A percentile compares a stretch with the other conserved stretches of the same genome.
phyloP scores from a whole-genome alignment of 495 filamentous ascomycete genomes.

The Penicillium dipodomyicola region DNA sequence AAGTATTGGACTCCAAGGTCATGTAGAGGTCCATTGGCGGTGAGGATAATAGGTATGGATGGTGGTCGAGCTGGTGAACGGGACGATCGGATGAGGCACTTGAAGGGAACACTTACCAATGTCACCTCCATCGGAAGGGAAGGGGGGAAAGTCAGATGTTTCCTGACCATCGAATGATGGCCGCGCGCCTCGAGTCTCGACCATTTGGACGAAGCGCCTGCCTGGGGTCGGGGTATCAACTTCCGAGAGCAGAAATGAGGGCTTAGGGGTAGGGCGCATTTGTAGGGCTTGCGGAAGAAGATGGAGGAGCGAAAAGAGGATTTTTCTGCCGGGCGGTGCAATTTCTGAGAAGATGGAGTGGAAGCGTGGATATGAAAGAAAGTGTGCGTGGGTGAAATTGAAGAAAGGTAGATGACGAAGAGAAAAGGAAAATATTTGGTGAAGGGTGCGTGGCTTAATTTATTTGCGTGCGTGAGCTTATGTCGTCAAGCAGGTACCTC shows the following conservation, averaged over 20 bases:
- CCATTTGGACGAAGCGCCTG: constrained; percentile 32
- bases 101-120: constrained; percentile 36
- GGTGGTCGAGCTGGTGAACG: constrained; percentile 8
- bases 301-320: constrained; percentile 19
- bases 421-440: background rate
- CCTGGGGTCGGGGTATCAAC: constrained; percentile 29
- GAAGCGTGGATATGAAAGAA: background rate
- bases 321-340: constrained; percentile 24
- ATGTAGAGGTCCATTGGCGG: background rate
- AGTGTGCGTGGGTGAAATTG: background rate
- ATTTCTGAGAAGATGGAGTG: background rate
- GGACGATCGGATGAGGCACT: constrained; percentile 2
- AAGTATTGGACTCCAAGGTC: constrained; percentile 8
- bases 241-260: constrained; percentile 55
- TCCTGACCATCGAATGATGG: constrained; percentile 36
- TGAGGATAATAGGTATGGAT: constrained; percentile 1
- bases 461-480: background rate
- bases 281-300: constrained; percentile 27
- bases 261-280: constrained; percentile 53
- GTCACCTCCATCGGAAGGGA: constrained; percentile 30
- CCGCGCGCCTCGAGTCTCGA: constrained; percentile 29
- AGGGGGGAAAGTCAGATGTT: constrained; percentile 31
- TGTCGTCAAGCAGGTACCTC: background rate
- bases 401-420: background rate
- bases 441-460: background rate